phyloP scores from a whole-genome alignment of 257 asterid species.

The Dorcoceras hygrometricum region DNA sequence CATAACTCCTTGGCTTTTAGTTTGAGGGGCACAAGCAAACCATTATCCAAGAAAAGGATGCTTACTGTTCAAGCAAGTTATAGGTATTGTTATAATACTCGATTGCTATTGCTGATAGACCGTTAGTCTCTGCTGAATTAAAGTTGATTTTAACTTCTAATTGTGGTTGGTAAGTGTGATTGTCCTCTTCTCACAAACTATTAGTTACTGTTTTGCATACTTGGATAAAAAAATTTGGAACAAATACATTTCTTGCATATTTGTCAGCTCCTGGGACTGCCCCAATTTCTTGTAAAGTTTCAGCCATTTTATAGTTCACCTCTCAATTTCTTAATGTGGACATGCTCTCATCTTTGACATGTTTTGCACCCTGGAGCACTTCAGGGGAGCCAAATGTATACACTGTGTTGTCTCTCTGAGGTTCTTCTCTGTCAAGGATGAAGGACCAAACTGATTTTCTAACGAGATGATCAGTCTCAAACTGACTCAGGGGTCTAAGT shows the following conservation, averaged over 20 bases:
- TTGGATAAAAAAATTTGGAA: neutral
- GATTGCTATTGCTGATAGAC: neutral
- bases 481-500: no score
- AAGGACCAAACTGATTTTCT: no score
- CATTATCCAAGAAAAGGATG: constrained; percentile 39
- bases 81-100: constrained; percentile 43
- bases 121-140: neutral
- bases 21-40: constrained; percentile 39
- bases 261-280: neutral
- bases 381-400: neutral
- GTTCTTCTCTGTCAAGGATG: no score
- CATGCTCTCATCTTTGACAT: neutral
- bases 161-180: neutral
- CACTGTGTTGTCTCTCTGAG: no score
- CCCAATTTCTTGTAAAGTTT: no score
- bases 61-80: constrained; percentile 60
- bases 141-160: neutral
- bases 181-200: neutral
- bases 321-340: neutral
- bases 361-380: neutral
- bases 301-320: neutral
- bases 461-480: no score
- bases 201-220: neutral
- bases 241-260: constrained; percentile 11
- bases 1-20: constrained; percentile 50